Evolutionary conservation across 176 grass and related monocot genomes (phyloP).

Genomic region (Oryza coarctata): DNA sequence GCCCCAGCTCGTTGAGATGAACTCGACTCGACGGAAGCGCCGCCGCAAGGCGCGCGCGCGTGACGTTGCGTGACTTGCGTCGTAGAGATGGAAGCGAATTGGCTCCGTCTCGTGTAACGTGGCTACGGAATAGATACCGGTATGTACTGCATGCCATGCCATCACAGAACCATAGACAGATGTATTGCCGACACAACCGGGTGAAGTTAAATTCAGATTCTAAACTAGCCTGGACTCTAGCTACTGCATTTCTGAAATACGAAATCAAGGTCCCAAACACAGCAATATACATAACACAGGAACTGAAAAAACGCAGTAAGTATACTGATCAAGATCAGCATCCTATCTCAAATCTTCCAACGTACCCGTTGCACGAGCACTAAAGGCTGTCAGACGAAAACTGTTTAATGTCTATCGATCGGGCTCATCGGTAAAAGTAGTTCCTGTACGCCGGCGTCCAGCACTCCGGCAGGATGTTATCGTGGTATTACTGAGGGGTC

Average conservation of each 20-base stretch:
- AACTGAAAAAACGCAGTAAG: background rate
- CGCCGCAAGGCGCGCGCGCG: too few relatives aligned
- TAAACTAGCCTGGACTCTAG: background rate
- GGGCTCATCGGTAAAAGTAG: constrained; percentile 49
- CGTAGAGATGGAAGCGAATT: too few relatives aligned
- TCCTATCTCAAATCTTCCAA: background rate
- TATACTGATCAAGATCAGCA: background rate
- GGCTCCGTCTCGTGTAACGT: too few relatives aligned
- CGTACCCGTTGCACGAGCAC: background rate
- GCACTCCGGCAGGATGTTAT: constrained; percentile 51
- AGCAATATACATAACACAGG: background rate
- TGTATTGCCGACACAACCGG: too few relatives aligned
- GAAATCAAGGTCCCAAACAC: background rate
- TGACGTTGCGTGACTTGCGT: too few relatives aligned
- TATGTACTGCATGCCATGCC: too few relatives aligned
- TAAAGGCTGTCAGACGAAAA: background rate
- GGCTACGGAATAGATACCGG: too few relatives aligned
- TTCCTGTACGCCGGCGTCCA: constrained; percentile 52
- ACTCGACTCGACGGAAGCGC: too few relatives aligned
- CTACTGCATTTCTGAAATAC: background rate
- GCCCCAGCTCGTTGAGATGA: too few relatives aligned
- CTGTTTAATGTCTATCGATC: background rate
- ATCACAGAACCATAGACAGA: too few relatives aligned
- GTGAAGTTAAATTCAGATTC: too few relatives aligned
- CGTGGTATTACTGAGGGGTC: constrained; percentile 44